Evolutionary conservation across 352 stramenopile genomes (phyloP), one percentile per base, ranked within the genome.

Genomic region (Pythium plurisporium): DNA sequence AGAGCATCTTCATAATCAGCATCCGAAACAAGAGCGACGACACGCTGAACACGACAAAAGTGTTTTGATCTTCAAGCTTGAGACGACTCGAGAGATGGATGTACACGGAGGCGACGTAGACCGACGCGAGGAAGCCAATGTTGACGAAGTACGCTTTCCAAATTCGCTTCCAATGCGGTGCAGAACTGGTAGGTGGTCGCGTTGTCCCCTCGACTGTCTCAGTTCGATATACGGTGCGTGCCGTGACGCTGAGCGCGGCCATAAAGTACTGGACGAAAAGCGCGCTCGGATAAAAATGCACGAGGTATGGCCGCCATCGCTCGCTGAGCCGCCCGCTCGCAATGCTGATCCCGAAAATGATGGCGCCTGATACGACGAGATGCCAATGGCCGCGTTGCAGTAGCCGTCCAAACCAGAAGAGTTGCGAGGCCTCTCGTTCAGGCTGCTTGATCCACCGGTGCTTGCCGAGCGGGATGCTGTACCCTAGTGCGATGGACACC

Each of bases 141-240:
- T 55, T 29, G 3, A 29, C 36, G 3, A 14, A 5, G 26, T 43
- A 57, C 5, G 19, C 19, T 3, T 5, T 49, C 5, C 22, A 14
- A 7, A 55, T 26, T 15, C 46, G 26, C 10, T 33, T 26, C 53
- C 50, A 59, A n/a, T 43, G 36, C 36, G 36, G 36, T 22, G 36
- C 20, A 43, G n/a, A 43, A 12, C 23, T n/a, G n/a, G n/a, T n/a
- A n/a, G n/a, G n/a, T 2, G 5, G 5, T 37, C 27, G 51, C 15
- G 47, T 30, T 7, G 14, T n/a, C n/a, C 58, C 58, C 20, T 65
- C 42, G 12, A 59, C 42, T 9, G 58, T 59, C 29, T 65, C 49
- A 1, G 23, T 27, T 30, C 43, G 40, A 34, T 50, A 65, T 30
- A 65, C 31, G 11, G 19, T 44, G 22, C 58, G 40, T 1, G 33